phyloP scores from a whole-genome alignment of 1,284 basidiomycete genomes.

The Agroathelia rolfsii region DNA sequence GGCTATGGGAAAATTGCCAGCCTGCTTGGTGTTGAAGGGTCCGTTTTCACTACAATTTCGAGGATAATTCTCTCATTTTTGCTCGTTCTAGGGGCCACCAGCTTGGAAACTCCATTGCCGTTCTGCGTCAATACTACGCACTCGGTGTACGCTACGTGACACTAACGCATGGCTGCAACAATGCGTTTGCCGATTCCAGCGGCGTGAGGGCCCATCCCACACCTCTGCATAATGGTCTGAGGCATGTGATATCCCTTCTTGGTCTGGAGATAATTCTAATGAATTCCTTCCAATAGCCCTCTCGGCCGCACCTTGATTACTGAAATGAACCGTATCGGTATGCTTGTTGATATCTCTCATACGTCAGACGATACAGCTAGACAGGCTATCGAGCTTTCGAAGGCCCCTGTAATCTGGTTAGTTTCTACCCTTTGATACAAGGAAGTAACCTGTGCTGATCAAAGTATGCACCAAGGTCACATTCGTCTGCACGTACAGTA shows the following conservation, averaged over 20 bases:
- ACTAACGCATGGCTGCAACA: slow-evolving; percentile 84
- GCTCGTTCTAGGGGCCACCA: slow-evolving; percentile 61
- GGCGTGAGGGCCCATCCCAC: slow-evolving; percentile 45
- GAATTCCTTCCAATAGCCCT: slow-evolving; percentile 31
- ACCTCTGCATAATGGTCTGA: slow-evolving; percentile 63
- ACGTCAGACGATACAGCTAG: slow-evolving; percentile 77
- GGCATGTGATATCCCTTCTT: no score
- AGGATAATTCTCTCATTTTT: no score
- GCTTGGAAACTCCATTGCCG: slow-evolving; percentile 79
- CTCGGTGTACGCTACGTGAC: slow-evolving; percentile 87
- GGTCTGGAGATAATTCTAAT: no score
- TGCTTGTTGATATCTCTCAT: slow-evolving; percentile 78
- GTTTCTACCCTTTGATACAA: no score
- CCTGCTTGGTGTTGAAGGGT: slow-evolving; percentile 88
- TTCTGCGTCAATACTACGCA: slow-evolving; percentile 66
- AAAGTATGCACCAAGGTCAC: no score
- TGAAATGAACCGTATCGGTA: slow-evolving; percentile 88
- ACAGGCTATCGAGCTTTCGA: slow-evolving; percentile 59
- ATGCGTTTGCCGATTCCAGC: slow-evolving; percentile 85
- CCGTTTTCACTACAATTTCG: no score
- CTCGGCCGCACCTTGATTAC: slow-evolving; percentile 68
- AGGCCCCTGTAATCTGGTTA: slow-evolving; percentile 85
- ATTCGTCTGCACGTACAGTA: slow-evolving; percentile 68
- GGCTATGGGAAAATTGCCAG: slow-evolving; percentile 70
- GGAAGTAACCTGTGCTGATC: no score